A percentile compares a stretch with the other conserved stretches of the same genome.
phyloP scores from a whole-genome alignment of 2,329 filamentous ascomycete species.

The Metarhizium anisopliae region DNA sequence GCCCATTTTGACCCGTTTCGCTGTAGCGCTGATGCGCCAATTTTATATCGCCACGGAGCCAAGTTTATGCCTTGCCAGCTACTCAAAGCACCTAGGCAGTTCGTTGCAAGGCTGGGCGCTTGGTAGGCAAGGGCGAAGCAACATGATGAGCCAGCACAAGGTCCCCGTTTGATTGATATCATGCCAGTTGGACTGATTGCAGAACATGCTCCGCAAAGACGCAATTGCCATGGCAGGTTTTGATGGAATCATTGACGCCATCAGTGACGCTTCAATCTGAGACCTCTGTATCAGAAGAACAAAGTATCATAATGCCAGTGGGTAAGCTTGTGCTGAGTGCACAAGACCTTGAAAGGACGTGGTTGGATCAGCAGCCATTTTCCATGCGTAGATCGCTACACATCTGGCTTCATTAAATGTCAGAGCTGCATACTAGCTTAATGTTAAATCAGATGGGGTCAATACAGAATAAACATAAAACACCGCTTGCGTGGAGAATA shows the following conservation, averaged over 20 bases:
- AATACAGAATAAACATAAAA: no score
- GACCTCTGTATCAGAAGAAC: background rate
- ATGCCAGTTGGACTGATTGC: background rate
- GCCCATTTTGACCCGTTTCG: background rate
- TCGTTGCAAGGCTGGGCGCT: no score
- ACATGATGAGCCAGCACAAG: no score
- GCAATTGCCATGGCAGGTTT: no score
- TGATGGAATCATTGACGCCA: no score
- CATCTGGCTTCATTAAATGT: background rate
- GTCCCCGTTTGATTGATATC: no score
- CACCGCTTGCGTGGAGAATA: no score
- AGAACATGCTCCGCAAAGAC: background rate
- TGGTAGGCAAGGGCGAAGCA: no score
- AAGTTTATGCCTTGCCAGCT: background rate
- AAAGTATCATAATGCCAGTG: no score
- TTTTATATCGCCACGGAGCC: background rate
- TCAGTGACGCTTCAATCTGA: background rate
- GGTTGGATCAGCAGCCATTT: background rate
- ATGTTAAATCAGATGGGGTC: no score
- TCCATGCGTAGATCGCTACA: background rate
- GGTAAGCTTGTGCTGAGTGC: background rate
- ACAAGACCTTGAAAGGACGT: background rate
- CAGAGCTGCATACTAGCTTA: background rate
- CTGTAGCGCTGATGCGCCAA: conserved; percentile 3
- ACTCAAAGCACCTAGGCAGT: no score